Evolutionary conservation across 306 rosid species (phyloP), one percentile per base, ranked within the genome.

Genomic region (Vachellia pachyceras): DNA sequence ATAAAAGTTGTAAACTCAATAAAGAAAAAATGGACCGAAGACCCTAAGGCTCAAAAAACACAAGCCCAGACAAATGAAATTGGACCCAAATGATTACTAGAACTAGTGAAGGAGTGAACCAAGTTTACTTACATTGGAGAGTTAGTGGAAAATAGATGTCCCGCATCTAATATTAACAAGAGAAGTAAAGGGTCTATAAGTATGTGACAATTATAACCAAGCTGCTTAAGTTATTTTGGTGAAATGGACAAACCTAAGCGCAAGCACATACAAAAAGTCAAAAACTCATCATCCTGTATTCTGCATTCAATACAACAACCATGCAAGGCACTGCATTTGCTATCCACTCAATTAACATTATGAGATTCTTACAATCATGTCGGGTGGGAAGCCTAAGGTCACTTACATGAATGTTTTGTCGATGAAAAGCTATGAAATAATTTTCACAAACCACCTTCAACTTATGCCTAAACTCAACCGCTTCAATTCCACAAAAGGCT

Each of bases 401-500:
- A 90, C 99, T 92, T 90, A 93, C 99, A 88, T 90, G 86, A 74
- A 89, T 85, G 87, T 86, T 96, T 86, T 96, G 99, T 79, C 97
- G 97, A 84, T 96, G 99, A 84, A 93, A 93, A 73, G 97, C 89
- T 63, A 67, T 83, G 87, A 88, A 96, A 91, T 96, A 96, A 85
- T 87, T 93, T 89, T 96, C 99, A 87, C 99, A 96, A 66, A 93
- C 97, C 49, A 65, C 88, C 92, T 96, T 96, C 80, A 93, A 80
- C 89, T 96, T 96, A 85, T 93, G 98, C 91, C 99, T 88, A 68
- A 96, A 93, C 60, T 96, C 99, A 88, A 77, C 90, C n/a, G 97
- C 99, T 87, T 96, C 98, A 84, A 87, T 84, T 82, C 99, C 99
- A 55, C 98, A 93, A 85, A 96, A 93, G 83, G 98, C 94, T 89